Base-by-base conservation (phyloP, 805 yeast species). In the Pichia nanzhaoensis region DNA sequence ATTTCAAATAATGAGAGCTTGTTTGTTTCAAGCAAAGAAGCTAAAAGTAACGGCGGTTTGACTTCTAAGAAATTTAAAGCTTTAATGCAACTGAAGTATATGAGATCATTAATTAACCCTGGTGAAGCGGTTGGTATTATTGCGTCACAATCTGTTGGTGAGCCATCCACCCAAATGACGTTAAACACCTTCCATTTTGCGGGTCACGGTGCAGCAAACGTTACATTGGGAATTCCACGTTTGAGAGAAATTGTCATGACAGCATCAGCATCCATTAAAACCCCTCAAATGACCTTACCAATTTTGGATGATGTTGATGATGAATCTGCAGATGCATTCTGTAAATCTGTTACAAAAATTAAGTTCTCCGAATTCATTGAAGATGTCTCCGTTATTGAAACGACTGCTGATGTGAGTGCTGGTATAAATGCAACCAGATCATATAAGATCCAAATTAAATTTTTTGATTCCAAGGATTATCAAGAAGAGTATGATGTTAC, bases 141-240 rank as follows among this genome's bases (percentile, higher is more conserved):
- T 69, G 99, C 99, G 7, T 84, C 97, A 19, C 98, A 93, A 69
- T 89, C 97, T 44, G 82, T 93, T 64, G 99, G 99, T 69, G 99
- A 93, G 68, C 99, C 99, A 42, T 88, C 97, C 4, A 93, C 99
- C 3, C 99, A 93, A 72, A 93, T 93, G 99, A 93, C 99, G 16
- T 77, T 84, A 60, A 84, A 84, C 63, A 84, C 95, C 48, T 91
- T 91, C 87, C 99, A 93, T 73, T 93, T 93, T 61, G 99, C 99
- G 57, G 99, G 99, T 65, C 99, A 95, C 71, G 99, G 99, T 80
- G 99, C 99, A 47, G 99, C 99, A 38, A 93, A 93, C 68, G 99
- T 93, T 53, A 93, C 99, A 0, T 75, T 93, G 59, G 99, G 99
- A 84, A 93, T 93, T 63, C 99, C 99, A 35, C 96, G 99, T 79